Percentiles rank a stretch among this genome's conserved stretches.
Evolutionary conservation across 345 rosid genomes (phyloP).

Genomic region (Firmiana major): DNA sequence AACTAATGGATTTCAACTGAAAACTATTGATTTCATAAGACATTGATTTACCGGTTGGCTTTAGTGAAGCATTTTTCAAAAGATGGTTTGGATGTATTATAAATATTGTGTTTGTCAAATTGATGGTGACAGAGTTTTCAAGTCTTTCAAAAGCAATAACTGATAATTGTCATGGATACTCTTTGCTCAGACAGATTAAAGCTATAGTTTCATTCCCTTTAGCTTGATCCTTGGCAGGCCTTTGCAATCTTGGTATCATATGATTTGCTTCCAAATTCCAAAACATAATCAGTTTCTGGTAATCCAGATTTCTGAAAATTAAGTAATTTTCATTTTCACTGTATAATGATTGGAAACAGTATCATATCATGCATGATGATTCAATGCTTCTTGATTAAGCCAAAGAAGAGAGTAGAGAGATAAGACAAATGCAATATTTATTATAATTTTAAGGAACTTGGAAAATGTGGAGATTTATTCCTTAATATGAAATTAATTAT

Average conservation of each 20-base stretch:
- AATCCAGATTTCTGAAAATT: background rate
- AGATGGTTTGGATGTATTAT: conserved; percentile 13
- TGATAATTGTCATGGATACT: conserved; percentile 10
- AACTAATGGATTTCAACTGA: too few species aligned
- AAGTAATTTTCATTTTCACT: background rate
- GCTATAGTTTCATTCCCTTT: background rate
- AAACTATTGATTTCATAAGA: too few species aligned
- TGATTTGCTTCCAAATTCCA: background rate
- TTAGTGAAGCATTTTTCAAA: conserved; percentile 14
- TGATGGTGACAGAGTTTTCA: conserved; percentile 15
- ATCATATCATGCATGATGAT: background rate
- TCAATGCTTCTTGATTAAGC: background rate
- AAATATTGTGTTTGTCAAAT: conserved; percentile 13
- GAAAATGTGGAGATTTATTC: background rate
- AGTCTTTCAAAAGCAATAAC: conserved; percentile 13
- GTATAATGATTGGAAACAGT: background rate
- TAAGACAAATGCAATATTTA: background rate
- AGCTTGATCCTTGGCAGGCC: conserved; percentile 3
- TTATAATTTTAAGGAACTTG: background rate
- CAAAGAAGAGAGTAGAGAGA: background rate
- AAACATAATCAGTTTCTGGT: background rate
- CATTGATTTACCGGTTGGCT: conserved; percentile 13
- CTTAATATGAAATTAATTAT: background rate
- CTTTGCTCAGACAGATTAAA: background rate
- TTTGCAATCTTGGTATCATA: conserved; percentile 15